Base-by-base conservation (phyloP, 225 moss, liverwort and hornwort species). In the Rhytidiadelphus loreus region DNA sequence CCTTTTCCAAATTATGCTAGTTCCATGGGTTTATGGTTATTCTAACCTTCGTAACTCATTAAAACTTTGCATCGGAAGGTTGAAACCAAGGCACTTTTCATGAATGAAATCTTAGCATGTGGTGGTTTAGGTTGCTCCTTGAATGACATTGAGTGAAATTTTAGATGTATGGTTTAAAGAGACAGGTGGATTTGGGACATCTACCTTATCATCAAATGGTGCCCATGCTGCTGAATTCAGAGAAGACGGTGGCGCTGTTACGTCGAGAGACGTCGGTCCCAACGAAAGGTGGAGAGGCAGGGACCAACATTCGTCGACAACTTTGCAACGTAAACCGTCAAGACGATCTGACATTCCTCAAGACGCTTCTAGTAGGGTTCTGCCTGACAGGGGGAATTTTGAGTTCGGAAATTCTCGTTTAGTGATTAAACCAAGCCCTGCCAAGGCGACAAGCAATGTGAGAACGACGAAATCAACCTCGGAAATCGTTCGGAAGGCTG, bases 401-500 rank as follows among this genome's bases (percentile, higher is more conserved):
- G 87, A 90, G 78, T 56, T 88, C 73, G 90, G 88, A 63, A 89
- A 90, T 58, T 86, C 86, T 87, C 94, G 92, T 88, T 91, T 94
- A 80, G 84, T 94, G 73, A 94, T 94, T 79, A 94, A 94, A 86
- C 61, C 94, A n/a, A 89, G 88, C 39, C 85, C 90, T 86, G 84
- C 91, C 48, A 88, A 90, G 82, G 79, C 90, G 43, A 78, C 50
- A 71, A 89, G 68, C 85, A 90, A 86, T 46, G 59, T 35, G 88
- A 91, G 81, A 58, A 89, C 81, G 84, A 64, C 70, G 86, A 94
- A 92, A 80, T 86, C 59, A 66, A 89, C 88, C 81, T 90, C 93
- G 79, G 93, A 95, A 82, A 81, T 91, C 21, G 95, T 97, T 71
- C 95, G 93, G 84, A 98, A 98, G 93, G 95, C 94, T 86, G 98